phyloP scores from a whole-genome alignment of 2,329 filamentous ascomycete species.

The Diplodia intermedia region DNA sequence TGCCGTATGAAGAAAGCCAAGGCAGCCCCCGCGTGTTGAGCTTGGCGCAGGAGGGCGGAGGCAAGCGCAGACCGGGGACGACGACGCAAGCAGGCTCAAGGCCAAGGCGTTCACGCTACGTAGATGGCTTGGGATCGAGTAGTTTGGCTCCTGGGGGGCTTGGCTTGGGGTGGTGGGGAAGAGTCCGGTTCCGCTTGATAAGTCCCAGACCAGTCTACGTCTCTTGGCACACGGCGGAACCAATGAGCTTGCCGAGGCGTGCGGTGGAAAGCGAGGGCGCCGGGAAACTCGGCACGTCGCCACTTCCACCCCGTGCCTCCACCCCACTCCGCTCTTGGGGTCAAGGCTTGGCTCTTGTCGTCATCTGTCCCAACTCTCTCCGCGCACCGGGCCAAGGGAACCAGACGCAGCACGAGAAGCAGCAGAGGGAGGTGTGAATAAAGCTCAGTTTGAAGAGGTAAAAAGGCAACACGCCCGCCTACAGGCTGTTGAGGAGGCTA shows the following conservation, averaged over 20 bases:
- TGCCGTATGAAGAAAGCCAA: constrained; percentile 30
- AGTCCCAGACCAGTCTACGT: constrained; percentile 17
- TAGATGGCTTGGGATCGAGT: constrained; percentile 26
- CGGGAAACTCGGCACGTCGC: constrained; percentile 26
- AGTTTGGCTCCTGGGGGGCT: constrained; percentile 10
- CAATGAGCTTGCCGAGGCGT: background rate
- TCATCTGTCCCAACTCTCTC: background rate
- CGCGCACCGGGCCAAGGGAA: background rate
- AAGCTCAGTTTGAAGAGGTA: background rate
- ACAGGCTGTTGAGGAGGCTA: background rate
- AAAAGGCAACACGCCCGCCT: background rate
- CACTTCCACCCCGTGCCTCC: constrained; percentile 19
- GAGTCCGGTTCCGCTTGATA: constrained; percentile 8
- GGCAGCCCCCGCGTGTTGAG: constrained; percentile 16
- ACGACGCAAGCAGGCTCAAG: constrained; percentile 7
- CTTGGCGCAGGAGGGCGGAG: constrained; percentile 26
- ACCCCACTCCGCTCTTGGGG: constrained; percentile 25
- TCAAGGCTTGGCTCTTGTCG: constrained; percentile 25
- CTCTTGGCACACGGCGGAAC: constrained; percentile 15
- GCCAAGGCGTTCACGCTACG: constrained; percentile 9
- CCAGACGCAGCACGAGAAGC: constrained; percentile 11
- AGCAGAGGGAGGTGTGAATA: background rate
- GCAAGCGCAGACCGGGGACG: background rate
- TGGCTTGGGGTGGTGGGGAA: constrained; percentile 22
- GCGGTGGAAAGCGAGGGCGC: constrained; percentile 11